Base-by-base conservation (phyloP, 441 rosid species). In the Erodium chrysanthum region DNA sequence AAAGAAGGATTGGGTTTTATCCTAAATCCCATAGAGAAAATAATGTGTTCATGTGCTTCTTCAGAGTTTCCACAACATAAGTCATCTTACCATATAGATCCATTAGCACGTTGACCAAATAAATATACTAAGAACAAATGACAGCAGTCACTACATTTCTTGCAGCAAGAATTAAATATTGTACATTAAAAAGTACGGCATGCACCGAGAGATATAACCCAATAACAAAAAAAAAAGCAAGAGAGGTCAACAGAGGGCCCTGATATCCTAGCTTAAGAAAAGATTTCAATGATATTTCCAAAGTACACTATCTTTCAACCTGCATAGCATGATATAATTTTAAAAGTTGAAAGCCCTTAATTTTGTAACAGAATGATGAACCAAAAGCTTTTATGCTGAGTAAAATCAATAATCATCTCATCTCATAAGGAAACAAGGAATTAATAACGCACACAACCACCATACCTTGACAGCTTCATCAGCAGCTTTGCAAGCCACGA, bases 401-500 rank as follows among this genome's bases (percentile, higher is more conserved):
- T 50, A 15, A 50, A 50, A 50, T n/a, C 58, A 15, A 50, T 50
- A n/a, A 50, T 46, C 56, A 48, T 14, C 7, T 48, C 20, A 48
- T 48, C 7, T 14, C 17, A n/a, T n/a, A n/a, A n/a, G n/a, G n/a
- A 48, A 50, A 50, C 20, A 7, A 15, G 20, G 17, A 52, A 52
- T 1, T 7, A 1, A 7, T 17, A 52, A 52, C 3, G 2, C 22
- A 6, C 22, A 18, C 23, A 52, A 8, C 59, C 46, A 58, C 11
- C 66, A 68, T 77, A 91, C 99, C 97, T 84, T 84, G 35, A 94
- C 99, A 20, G 96, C 96, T 2, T 78, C 85, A 78, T 94, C 97
- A 67, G 96, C 94, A 74, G 85, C 92, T 75, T 89, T 88, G 86
- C 97, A 94, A 1, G 87, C 97, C 63, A 91, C 92, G 65, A 87